Base-by-base conservation (phyloP, 23 red algal species). In the Gracilaria caudata region DNA sequence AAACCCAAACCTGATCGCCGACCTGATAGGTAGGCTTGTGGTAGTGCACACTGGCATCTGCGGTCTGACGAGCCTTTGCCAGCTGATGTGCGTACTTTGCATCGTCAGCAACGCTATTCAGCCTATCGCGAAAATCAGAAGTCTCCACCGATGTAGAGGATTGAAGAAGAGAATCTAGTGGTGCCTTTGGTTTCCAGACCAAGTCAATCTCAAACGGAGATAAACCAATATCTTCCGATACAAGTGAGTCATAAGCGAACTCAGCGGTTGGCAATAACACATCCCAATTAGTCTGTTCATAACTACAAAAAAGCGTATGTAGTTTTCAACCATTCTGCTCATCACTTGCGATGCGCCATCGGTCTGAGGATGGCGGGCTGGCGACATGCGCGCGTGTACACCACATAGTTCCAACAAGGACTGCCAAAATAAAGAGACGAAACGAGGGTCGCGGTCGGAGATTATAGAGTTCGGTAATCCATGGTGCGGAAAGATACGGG, bases 321-420 rank as follows among this genome's bases (percentile, higher is more conserved):
- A 85, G 55, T 85, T 85, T 53, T 85, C 60, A 45, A 85, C 43
- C 60, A 73, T 85, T 16, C 60, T 51, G 51, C 73, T 85, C 57
- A 85, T 73, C 8, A 73, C 43, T n/a, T 85, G 63, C 0, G 81
- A 85, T 25, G 60, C 0, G 32, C 57, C 39, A 57, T 85, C 57
- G 7, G 81, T 85, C 36, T 85, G 25, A 11, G 25, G 28, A 51
- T 70, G 47, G 7, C 35, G 17, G 2, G 3, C 39, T 24, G 81
- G 26, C 0, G 40, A 73, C 40, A 85, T 85, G 9, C 46, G 23
- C 39, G 73, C 8, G 24, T 73, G 32, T 4, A 85, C 47, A 6
- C 63, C 81, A 40, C 60, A 85, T 11, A 68, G 45, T 14, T 71
- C 51, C 81, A 85, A 73, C 30, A 85, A 55, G 0, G 0, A 17